Conservation (phyloP, 2,329 filamentous ascomycete genomes). For the Incumbomyces lentus region DNA sequence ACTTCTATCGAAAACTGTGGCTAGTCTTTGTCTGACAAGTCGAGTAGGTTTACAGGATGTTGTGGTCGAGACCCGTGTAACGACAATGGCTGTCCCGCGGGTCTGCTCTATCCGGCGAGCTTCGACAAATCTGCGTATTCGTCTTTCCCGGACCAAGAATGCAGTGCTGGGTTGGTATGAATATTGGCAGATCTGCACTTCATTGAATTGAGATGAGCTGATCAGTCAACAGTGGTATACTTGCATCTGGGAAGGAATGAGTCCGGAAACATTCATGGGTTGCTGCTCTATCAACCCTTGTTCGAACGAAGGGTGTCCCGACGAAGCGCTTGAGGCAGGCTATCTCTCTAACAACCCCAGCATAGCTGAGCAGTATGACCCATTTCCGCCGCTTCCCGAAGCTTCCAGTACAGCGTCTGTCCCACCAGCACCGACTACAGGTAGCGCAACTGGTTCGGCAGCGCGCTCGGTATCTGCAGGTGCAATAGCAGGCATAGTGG, state of each 20-base stretch:
- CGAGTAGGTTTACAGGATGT: background rate
- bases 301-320: background rate
- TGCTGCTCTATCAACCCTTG: background rate
- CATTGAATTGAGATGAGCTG: background rate
- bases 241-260: background rate
- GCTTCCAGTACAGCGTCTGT: background rate
- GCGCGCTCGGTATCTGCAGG: background rate
- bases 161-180: background rate
- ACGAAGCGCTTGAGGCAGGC: background rate
- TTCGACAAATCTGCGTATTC: background rate
- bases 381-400: background rate
- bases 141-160: background rate
- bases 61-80: slow-evolving; percentile 1
- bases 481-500: background rate
- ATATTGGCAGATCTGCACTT: background rate
- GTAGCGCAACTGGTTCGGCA: background rate
- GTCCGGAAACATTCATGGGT: background rate
- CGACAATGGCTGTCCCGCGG: background rate
- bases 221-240: background rate
- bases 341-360: slow-evolving; percentile 1
- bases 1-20: too few relatives aligned
- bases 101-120: background rate
- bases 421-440: background rate
- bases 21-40: too few relatives aligned
- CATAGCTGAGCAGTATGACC: background rate